These are phyloP conservation scores for Panellus pusillus DNA, from an alignment of 768 basidiomycete species.

Conservation along the genomic window DNA sequence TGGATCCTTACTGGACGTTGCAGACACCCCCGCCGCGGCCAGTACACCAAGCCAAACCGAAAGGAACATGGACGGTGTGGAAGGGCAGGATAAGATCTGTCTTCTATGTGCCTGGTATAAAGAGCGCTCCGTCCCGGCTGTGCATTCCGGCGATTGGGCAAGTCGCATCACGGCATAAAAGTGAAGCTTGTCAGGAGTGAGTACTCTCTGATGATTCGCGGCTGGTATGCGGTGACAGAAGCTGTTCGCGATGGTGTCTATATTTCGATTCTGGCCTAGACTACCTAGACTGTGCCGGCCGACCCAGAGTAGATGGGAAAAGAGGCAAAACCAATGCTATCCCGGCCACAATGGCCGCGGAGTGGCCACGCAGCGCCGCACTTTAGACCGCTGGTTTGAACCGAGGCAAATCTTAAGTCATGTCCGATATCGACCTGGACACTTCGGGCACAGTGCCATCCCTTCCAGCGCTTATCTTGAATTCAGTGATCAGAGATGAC, in stretches of 20 bases:
- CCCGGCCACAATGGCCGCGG: too few species aligned
- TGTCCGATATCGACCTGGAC: too few species aligned
- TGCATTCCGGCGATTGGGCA: not conserved
- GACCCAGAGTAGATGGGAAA: too few species aligned
- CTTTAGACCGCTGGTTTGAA: too few species aligned
- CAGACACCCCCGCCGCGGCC: conserved; percentile 3
- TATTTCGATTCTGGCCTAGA: not conserved
- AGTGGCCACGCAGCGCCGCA: too few species aligned
- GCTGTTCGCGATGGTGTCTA: conserved; percentile 10
- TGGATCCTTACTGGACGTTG: conserved; percentile 7
- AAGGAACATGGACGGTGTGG: conserved; percentile 14
- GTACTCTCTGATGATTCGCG: not conserved
- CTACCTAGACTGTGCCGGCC: not conserved
- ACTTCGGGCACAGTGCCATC: too few species aligned
- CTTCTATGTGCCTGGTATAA: conserved; percentile 8
- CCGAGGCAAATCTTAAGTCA: too few species aligned
- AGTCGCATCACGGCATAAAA: not conserved
- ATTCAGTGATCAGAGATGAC: not conserved
- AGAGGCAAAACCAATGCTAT: too few species aligned
- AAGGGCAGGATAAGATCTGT: conserved; percentile 4
- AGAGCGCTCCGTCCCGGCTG: conserved; percentile 2
- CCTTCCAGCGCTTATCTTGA: too few species aligned
- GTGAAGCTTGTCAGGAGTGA: not conserved
- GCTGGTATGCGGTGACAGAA: conserved; percentile 1
- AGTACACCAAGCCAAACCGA: conserved; percentile 10